Conservation (phyloP, 148 eudicot genomes). For the Dysphania ambrosioides region DNA sequence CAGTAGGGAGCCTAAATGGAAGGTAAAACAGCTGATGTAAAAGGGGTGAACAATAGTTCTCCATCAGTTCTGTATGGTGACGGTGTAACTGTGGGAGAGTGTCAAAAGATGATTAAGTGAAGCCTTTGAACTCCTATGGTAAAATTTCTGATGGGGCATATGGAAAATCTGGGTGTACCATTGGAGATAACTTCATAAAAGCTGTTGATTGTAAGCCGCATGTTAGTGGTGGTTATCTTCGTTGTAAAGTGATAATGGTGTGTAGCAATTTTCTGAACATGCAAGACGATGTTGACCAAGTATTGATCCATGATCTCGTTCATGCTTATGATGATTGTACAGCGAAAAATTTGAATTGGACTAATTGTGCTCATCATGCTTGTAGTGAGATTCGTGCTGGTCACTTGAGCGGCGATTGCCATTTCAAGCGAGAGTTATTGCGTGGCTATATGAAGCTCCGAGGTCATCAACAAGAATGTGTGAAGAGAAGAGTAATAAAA, state of each 20-base stretch:
- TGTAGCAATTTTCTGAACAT: conserved; percentile 67
- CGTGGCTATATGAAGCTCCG: conserved; percentile 77
- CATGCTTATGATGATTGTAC: conserved; percentile 96
- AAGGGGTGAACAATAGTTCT: background rate
- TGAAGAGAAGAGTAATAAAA: conserved; percentile 81
- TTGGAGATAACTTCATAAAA: conserved; percentile 60
- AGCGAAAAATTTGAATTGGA: conserved; percentile 80
- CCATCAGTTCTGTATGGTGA: conserved; percentile 24
- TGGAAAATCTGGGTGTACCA: conserved; percentile 70
- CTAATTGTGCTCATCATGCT: conserved; percentile 90
- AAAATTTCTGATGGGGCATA: conserved; percentile 67
- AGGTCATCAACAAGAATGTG: conserved; percentile 96
- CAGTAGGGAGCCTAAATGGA: conserved; percentile 17
- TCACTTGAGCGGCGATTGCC: conserved; percentile 97
- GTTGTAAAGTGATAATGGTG: conserved; percentile 68
- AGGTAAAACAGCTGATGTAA: conserved; percentile 13
- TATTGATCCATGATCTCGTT: conserved; percentile 87
- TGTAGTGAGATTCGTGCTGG: conserved; percentile 99
- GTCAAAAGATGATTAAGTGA: conserved; percentile 46
- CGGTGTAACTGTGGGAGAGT: conserved; percentile 40
- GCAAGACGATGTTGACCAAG: conserved; percentile 90
- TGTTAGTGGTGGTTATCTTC: conserved; percentile 54
- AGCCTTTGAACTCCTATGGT: conserved; percentile 67
- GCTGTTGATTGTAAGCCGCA: conserved; percentile 51
- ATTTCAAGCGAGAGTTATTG: conserved; percentile 72